Conservation (phyloP, 73 alveolate genomes). For the Effrenium voratum region DNA sequence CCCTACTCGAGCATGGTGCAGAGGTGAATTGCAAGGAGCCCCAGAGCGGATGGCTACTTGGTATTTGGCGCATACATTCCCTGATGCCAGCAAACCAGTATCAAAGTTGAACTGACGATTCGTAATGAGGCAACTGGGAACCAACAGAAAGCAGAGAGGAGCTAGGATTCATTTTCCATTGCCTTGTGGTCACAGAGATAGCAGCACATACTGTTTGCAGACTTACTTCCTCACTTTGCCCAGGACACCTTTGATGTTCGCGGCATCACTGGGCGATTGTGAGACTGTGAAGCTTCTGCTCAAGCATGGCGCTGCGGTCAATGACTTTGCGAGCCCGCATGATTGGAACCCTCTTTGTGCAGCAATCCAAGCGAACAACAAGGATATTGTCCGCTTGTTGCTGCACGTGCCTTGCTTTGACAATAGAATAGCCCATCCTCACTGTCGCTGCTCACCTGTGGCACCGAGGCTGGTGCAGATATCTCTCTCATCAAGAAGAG, state of each 20-base stretch:
- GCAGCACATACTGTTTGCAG: not conserved
- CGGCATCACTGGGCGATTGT: constrained; percentile 73
- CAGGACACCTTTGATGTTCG: constrained; percentile 88
- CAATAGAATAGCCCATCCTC: not conserved
- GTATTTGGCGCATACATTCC: not conserved
- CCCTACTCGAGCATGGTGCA: constrained; percentile 57
- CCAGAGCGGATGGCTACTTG: constrained; percentile 84
- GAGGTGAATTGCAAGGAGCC: constrained; percentile 84
- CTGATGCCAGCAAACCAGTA: not conserved
- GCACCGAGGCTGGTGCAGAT: constrained; percentile 82
- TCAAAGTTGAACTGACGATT: no score
- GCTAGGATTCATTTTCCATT: not conserved
- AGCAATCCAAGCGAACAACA: constrained; percentile 74
- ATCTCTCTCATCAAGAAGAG: constrained; percentile 71
- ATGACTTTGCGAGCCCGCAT: constrained; percentile 75
- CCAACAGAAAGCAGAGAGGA: not conserved
- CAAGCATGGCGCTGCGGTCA: constrained; percentile 52
- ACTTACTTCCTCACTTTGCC: not conserved
- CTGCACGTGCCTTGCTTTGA: constrained; percentile 38
- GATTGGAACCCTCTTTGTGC: constrained; percentile 83
- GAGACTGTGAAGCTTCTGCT: constrained; percentile 61
- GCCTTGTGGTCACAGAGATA: not conserved
- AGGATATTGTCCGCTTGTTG: constrained; percentile 55
- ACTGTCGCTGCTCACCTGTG: not conserved
- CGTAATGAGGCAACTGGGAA: not conserved